Conservation (phyloP, 208 protist species). For the Crithidia brevicula region DNA sequence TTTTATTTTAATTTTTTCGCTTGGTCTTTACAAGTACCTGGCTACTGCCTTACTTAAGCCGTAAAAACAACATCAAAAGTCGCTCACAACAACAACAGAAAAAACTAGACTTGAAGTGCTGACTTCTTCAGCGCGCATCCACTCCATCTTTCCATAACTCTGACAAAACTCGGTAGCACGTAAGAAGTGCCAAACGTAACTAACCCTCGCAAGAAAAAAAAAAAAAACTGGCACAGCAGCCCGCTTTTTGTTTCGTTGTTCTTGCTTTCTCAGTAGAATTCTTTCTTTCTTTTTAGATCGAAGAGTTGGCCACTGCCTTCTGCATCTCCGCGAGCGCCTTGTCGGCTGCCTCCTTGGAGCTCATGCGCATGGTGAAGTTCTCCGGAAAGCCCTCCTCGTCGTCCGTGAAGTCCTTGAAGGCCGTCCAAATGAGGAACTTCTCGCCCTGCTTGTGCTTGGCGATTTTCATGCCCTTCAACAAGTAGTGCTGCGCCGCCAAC, state of each 20-base stretch:
- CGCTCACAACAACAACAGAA: no score
- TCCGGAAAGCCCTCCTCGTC: conserved; percentile 89
- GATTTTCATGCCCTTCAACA: conserved; percentile 79
- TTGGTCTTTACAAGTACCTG: no score
- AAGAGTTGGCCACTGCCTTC: conserved; percentile 39
- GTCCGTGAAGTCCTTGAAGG: conserved; percentile 86
- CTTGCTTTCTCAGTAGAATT: not conserved
- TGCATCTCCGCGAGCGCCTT: conserved; percentile 70
- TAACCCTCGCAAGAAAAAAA: conserved; percentile 11
- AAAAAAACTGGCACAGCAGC: conserved; percentile 8
- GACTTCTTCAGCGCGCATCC: no score
- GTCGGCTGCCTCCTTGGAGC: conserved; percentile 66
- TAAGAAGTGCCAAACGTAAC: no score
- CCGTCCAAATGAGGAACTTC: conserved; percentile 78
- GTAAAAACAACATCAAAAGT: no score
- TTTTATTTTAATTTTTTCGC: no score
- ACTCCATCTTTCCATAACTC: no score
- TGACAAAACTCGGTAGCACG: no score
- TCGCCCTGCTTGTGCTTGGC: conserved; percentile 75
- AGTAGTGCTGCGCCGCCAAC: conserved; percentile 84
- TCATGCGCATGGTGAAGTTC: conserved; percentile 82
- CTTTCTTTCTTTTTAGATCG: not conserved
- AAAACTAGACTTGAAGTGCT: no score
- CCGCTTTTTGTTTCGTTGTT: no score
- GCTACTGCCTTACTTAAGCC: no score